Conservation (phyloP, 2,329 filamentous ascomycete species). For the Talaromyces rugulosus region DNA sequence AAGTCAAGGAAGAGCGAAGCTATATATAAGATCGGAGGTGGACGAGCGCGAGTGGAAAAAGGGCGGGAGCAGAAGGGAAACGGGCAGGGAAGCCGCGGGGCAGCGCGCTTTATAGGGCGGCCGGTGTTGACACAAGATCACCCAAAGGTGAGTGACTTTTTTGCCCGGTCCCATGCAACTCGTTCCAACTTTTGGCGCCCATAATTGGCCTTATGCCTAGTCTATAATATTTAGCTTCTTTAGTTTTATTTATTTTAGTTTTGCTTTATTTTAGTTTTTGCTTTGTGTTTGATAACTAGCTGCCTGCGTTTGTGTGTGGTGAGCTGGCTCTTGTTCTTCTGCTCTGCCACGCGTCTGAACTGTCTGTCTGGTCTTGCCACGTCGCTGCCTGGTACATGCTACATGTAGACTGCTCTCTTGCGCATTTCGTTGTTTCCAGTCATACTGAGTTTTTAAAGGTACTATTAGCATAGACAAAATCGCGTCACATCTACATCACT, state of each 20-base stretch:
- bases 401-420: neutral
- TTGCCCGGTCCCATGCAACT: neutral
- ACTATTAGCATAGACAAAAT: neutral
- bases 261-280: neutral
- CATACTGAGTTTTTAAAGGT: neutral
- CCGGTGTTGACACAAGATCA: constrained; percentile 41
- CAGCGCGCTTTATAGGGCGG: constrained; percentile 40
- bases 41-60: constrained; percentile 18
- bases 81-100: constrained; percentile 37
- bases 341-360: too few species aligned
- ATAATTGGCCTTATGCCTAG: neutral
- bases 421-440: too few species aligned
- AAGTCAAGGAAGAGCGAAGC: constrained; percentile 12
- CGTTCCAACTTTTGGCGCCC: neutral
- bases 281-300: too few species aligned
- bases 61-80: constrained; percentile 33
- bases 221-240: neutral
- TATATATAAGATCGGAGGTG: neutral
- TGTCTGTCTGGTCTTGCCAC: neutral
- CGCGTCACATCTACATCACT: neutral
- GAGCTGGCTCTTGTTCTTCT: too few species aligned
- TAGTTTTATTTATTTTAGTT: constrained; percentile 5
- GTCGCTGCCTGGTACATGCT: neutral
- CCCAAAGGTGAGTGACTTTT: constrained; percentile 5
- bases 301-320: too few species aligned